phyloP scores from a whole-genome alignment of 352 stramenopile genomes.

The Phytopythium cucurbitacearum region DNA sequence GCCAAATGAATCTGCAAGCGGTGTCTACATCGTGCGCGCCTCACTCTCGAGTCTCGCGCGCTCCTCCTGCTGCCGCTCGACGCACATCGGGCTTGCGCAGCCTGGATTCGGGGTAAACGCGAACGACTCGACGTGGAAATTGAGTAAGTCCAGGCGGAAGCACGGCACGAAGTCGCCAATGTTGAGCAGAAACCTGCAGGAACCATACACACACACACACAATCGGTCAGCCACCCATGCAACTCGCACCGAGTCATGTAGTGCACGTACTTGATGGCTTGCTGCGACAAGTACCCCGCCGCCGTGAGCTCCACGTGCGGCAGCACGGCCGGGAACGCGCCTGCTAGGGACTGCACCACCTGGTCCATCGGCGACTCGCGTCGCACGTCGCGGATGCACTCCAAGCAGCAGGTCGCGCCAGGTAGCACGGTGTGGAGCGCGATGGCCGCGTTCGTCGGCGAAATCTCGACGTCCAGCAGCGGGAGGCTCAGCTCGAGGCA shows the following conservation, averaged over 20 bases:
- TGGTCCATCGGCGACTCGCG: conserved; percentile 14
- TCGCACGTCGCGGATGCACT: conserved; percentile 17
- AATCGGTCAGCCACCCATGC: conserved; percentile 3
- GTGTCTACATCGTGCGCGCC: background rate
- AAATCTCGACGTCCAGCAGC: conserved; percentile 23
- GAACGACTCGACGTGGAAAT: conserved; percentile 32
- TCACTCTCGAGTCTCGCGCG: conserved; percentile 2
- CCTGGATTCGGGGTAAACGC: conserved; percentile 19
- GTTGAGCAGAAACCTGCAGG: conserved; percentile 26
- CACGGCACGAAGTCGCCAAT: conserved; percentile 36
- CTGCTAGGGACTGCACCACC: conserved; percentile 28
- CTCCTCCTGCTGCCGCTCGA: conserved; percentile 28
- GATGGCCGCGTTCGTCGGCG: conserved; percentile 19
- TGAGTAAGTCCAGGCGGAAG: conserved; percentile 29
- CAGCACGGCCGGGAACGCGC: conserved; percentile 26
- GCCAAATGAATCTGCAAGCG: background rate
- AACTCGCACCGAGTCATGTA: background rate
- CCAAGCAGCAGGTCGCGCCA: conserved; percentile 35
- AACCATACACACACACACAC: background rate
- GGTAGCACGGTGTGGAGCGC: conserved; percentile 25
- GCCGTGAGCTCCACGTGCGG: conserved; percentile 33
- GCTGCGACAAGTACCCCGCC: conserved; percentile 24
- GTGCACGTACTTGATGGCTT: conserved; percentile 23
- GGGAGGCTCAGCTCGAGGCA: conserved; percentile 45
- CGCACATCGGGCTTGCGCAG: conserved; percentile 21